Conservation (phyloP, 352 stramenopile species). For the Pythium brassicae region DNA sequence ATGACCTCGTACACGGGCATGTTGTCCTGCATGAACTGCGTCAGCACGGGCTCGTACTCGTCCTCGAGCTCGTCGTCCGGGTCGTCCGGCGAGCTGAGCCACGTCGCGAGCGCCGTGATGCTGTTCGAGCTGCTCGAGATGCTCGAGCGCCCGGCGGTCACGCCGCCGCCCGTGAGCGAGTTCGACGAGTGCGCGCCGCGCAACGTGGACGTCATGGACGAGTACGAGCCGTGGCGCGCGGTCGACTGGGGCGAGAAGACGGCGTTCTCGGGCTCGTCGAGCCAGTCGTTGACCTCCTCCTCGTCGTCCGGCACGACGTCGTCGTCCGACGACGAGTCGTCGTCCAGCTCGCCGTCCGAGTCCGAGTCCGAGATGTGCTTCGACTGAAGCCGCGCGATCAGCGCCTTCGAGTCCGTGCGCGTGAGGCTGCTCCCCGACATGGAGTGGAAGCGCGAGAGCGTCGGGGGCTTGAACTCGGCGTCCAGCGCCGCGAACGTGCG, state of each 20-base stretch:
- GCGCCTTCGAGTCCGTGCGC: conserved; percentile 17
- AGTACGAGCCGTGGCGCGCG: conserved; percentile 46
- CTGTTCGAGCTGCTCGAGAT: conserved; percentile 52
- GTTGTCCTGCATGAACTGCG: conserved; percentile 76
- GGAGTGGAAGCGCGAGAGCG: conserved; percentile 16
- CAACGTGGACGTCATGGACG: conserved; percentile 36
- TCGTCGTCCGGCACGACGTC: conserved; percentile 43
- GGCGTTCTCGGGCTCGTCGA: conserved; percentile 64
- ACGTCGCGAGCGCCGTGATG: conserved; percentile 52
- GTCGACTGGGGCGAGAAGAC: conserved; percentile 42
- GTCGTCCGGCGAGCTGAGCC: conserved; percentile 66
- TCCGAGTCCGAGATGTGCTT: conserved; percentile 29
- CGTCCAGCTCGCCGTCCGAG: conserved; percentile 27
- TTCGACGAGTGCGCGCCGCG: conserved; percentile 28
- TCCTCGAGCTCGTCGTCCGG: conserved; percentile 60
- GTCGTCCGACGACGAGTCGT: conserved; percentile 25
- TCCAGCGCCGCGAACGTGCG: conserved; percentile 17
- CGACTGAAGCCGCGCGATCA: conserved; percentile 13
- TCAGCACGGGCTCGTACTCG: conserved; percentile 61
- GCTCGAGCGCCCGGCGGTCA: conserved; percentile 25
- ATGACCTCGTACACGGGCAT: conserved; percentile 88
- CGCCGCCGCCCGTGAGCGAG: conserved; percentile 24
- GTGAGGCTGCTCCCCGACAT: conserved; percentile 3
- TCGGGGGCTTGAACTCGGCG: conserved; percentile 17
- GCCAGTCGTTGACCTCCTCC: conserved; percentile 66